Conservation (phyloP, 331 rosid species). For the Acacia pycnantha region DNA sequence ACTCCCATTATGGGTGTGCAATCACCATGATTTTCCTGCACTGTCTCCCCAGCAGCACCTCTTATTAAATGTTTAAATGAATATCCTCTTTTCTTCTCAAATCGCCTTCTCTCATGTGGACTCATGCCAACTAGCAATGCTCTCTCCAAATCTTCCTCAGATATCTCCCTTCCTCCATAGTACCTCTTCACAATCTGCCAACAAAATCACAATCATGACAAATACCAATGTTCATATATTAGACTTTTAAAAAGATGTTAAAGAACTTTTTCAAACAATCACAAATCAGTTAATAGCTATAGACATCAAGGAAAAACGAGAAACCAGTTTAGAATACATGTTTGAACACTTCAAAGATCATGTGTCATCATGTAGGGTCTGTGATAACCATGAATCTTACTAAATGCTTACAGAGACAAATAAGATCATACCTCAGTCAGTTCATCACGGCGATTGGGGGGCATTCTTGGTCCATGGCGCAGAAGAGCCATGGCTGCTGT, state of each 20-base stretch:
- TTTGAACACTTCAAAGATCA: not conserved
- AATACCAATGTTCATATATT: not conserved
- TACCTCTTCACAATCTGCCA: slow-evolving; percentile 74
- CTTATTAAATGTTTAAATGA: slow-evolving; percentile 46
- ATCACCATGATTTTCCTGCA: slow-evolving; percentile 39
- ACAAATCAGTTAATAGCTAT: not conserved
- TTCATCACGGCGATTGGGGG: slow-evolving; percentile 70
- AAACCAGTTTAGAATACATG: slow-evolving; percentile 10
- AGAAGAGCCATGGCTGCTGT: slow-evolving; percentile 94
- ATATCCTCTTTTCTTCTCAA: slow-evolving; percentile 65
- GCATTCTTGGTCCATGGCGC: slow-evolving; percentile 93
- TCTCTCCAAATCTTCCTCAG: slow-evolving; percentile 76
- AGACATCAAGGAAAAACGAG: not conserved
- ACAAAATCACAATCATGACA: not conserved
- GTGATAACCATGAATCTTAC: slow-evolving; percentile 17
- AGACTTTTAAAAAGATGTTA: slow-evolving; percentile 6
- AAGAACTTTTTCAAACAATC: not conserved
- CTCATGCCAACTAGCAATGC: slow-evolving; percentile 89
- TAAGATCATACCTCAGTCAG: slow-evolving; percentile 59
- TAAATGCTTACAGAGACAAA: slow-evolving; percentile 15
- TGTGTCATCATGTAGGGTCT: slow-evolving; percentile 1
- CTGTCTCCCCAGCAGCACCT: slow-evolving; percentile 32
- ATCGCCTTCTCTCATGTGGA: slow-evolving; percentile 79
- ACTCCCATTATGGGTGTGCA: slow-evolving; percentile 25
- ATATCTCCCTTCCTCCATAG: slow-evolving; percentile 85